phyloP scores from a whole-genome alignment of 768 basidiomycete species.

The Termitomyces sp. region DNA sequence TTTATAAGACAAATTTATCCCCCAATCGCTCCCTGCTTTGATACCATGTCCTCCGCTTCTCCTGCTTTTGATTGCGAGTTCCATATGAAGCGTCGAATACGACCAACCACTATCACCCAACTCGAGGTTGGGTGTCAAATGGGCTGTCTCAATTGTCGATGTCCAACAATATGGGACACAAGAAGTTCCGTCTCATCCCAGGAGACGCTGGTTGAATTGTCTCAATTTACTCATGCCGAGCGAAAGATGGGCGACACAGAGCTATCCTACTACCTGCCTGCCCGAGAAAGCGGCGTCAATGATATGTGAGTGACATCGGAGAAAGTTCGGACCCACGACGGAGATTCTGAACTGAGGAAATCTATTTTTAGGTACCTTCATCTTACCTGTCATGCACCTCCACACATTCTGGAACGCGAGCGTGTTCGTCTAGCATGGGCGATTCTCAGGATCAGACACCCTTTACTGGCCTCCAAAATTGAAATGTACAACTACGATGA shows the following conservation, averaged over 20 bases:
- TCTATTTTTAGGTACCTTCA: slow-evolving; percentile 64
- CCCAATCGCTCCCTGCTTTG: background rate
- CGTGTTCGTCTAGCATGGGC: slow-evolving; percentile 66
- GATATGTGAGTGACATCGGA: slow-evolving; percentile 57
- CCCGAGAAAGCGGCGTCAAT: slow-evolving; percentile 76
- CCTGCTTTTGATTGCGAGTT: background rate
- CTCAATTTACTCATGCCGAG: slow-evolving; percentile 25
- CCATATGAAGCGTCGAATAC: background rate
- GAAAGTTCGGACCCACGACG: background rate
- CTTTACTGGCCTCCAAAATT: slow-evolving; percentile 60
- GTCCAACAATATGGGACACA: background rate
- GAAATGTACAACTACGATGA: slow-evolving; percentile 59
- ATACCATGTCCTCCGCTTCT: background rate
- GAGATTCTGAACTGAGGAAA: background rate
- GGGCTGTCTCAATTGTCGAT: slow-evolving; percentile 4
- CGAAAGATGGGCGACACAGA: slow-evolving; percentile 71
- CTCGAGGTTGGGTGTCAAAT: background rate
- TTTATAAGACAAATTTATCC: background rate
- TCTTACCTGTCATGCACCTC: slow-evolving; percentile 54
- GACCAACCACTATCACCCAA: background rate
- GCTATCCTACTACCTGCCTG: slow-evolving; percentile 74
- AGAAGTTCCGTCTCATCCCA: slow-evolving; percentile 13
- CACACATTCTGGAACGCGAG: slow-evolving; percentile 31
- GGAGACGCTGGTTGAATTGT: slow-evolving; percentile 14
- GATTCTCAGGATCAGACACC: slow-evolving; percentile 64